Evolutionary conservation across 768 basidiomycete species (phyloP).

Genomic region (Suillus bovinus): DNA sequence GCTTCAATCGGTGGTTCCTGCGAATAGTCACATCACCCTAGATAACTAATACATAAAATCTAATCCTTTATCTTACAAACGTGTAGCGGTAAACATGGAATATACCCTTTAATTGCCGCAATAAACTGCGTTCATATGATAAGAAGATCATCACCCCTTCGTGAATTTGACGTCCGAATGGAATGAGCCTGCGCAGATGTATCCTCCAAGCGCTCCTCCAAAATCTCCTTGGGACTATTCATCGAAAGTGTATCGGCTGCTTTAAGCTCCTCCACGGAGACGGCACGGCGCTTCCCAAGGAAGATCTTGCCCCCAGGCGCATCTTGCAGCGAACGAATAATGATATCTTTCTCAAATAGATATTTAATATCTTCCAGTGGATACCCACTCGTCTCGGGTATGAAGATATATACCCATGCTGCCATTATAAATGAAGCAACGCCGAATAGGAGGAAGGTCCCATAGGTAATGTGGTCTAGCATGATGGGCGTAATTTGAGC

Average conservation of each 20-base stretch:
- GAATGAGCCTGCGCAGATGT: not conserved
- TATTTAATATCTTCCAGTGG: slow-evolving; percentile 39
- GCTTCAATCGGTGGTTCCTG: not conserved
- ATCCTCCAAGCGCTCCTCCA: not conserved
- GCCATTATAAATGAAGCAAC: slow-evolving; percentile 31
- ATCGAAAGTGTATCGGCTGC: not conserved
- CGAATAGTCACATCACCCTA: not conserved
- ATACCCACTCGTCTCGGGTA: slow-evolving; percentile 43
- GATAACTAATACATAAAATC: not conserved
- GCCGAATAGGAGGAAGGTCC: slow-evolving; percentile 37
- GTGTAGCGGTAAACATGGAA: not conserved
- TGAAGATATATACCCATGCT: slow-evolving; percentile 35
- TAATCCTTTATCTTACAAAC: not conserved
- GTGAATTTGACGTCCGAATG: not conserved
- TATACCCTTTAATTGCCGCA: not conserved
- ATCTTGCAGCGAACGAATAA: slow-evolving; percentile 32
- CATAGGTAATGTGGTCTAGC: slow-evolving; percentile 28
- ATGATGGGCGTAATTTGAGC: slow-evolving; percentile 39
- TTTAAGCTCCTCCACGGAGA: slow-evolving; percentile 29
- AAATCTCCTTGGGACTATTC: not conserved
- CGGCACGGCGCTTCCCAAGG: slow-evolving; percentile 23
- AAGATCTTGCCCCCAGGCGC: slow-evolving; percentile 35
- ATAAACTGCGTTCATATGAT: not conserved
- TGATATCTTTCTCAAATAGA: slow-evolving; percentile 36
- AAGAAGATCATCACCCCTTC: not conserved